Evolutionary conservation across 257 asterid species (phyloP).

Genomic region (Echites panduratus): DNA sequence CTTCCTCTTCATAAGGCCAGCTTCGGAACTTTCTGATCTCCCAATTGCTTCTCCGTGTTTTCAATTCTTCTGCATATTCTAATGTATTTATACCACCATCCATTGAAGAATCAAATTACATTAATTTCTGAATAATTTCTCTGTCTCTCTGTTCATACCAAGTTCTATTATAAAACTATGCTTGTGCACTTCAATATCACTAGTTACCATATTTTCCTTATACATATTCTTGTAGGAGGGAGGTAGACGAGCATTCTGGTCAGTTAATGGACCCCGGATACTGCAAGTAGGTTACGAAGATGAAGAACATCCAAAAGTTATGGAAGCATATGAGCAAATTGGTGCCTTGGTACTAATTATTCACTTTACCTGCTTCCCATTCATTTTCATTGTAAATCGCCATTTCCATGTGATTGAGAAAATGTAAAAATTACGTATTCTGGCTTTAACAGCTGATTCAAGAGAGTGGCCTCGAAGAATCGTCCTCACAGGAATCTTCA

Average conservation of each 20-base stretch:
- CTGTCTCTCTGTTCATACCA: neutral
- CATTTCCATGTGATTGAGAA: neutral
- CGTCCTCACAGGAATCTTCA: conserved; percentile 18
- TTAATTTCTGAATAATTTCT: neutral
- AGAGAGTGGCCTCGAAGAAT: conserved; percentile 44
- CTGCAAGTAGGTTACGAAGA: conserved; percentile 82
- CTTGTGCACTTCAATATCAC: neutral
- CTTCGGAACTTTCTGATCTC: neutral
- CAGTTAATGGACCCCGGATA: conserved; percentile 84
- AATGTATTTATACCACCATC: neutral
- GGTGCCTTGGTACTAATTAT: conserved; percentile 70
- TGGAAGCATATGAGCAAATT: conserved; percentile 90
- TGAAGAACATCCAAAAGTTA: conserved; percentile 70
- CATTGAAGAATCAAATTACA: neutral
- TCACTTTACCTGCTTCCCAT: conserved; percentile 1
- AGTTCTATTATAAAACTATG: too few relatives aligned
- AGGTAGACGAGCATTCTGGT: conserved; percentile 95
- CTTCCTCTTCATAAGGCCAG: neutral
- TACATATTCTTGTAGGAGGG: conserved; percentile 49
- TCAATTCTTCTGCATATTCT: neutral
- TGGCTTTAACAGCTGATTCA: conserved; percentile 53
- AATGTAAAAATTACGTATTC: conserved; percentile 6
- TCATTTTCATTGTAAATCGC: neutral
- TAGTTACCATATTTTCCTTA: neutral
- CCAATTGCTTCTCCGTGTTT: neutral